A percentile compares a stretch with the other conserved stretches of the same genome.
phyloP scores from a whole-genome alignment of 2,329 filamentous ascomycete species.

The Scortechinia acanthostroma region DNA sequence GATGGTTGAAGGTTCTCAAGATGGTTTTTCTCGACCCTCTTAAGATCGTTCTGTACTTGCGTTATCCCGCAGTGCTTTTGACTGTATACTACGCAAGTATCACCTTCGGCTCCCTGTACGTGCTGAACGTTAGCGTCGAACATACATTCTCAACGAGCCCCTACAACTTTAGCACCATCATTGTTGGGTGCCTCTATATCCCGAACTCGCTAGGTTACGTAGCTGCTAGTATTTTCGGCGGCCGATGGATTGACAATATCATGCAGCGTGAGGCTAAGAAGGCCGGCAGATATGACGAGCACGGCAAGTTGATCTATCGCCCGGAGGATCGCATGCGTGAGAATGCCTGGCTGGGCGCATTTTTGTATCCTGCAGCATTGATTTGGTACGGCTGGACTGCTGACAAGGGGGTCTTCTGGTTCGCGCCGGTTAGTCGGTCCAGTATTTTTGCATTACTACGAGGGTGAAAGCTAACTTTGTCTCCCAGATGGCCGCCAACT shows the following conservation, averaged over 20 bases:
- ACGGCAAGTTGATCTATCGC: slow-evolving; percentile 58
- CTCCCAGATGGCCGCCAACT: slow-evolving; percentile 47
- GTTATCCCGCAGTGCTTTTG: slow-evolving; percentile 67
- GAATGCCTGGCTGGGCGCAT: slow-evolving; percentile 71
- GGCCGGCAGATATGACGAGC: slow-evolving; percentile 60
- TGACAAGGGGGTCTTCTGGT: slow-evolving; percentile 54
- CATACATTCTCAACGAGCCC: slow-evolving; percentile 58
- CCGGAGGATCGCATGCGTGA: slow-evolving; percentile 79
- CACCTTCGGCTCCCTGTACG: slow-evolving; percentile 69
- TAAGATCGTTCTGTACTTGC: slow-evolving; percentile 62
- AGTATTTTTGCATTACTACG: slow-evolving; percentile 4
- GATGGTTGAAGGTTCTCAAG: slow-evolving; percentile 43
- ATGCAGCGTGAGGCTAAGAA: slow-evolving; percentile 72
- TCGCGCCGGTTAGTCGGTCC: slow-evolving; percentile 30
- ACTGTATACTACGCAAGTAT: slow-evolving; percentile 70
- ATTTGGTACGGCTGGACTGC: slow-evolving; percentile 75
- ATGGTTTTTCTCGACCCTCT: slow-evolving; percentile 67
- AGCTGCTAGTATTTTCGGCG: slow-evolving; percentile 60
- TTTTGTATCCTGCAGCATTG: slow-evolving; percentile 63
- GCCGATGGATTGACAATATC: slow-evolving; percentile 72
- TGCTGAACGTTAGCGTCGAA: slow-evolving; percentile 73
- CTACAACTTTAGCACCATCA: slow-evolving; percentile 62
- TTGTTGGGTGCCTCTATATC: slow-evolving; percentile 73
- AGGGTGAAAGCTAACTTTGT: slow-evolving; percentile 9
- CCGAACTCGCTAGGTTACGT: slow-evolving; percentile 71